phyloP scores from a whole-genome alignment of 2,329 filamentous ascomycete genomes.

The Calonectria henricotiae region DNA sequence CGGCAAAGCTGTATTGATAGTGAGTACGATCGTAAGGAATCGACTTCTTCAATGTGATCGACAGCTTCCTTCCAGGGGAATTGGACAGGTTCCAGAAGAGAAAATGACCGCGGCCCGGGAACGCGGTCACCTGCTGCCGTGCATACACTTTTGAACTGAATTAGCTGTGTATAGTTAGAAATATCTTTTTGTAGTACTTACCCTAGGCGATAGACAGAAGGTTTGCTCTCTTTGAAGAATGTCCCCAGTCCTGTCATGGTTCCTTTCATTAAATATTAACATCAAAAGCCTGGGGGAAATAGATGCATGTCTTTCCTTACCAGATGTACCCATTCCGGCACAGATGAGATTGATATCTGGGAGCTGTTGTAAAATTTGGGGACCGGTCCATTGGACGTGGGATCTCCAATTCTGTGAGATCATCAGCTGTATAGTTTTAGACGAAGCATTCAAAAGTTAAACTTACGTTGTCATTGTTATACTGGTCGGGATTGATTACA shows the following conservation, averaged over 20 bases:
- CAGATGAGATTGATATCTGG: constrained; percentile 7
- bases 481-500: constrained; percentile 14
- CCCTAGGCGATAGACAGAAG: constrained; percentile 6
- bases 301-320: neutral
- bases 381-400: constrained; percentile 6
- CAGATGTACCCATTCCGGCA: constrained; percentile 5
- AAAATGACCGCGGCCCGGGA: neutral
- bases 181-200: no score
- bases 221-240: constrained; percentile 14
- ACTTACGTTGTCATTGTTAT: constrained; percentile 6
- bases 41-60: constrained; percentile 10
- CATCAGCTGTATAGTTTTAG: neutral
- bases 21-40: constrained; percentile 9
- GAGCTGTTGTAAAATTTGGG: neutral
- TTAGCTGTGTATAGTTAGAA: neutral
- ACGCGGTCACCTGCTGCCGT: neutral
- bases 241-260: constrained; percentile 14
- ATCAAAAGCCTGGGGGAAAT: no score
- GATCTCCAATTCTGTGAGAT: constrained; percentile 4
- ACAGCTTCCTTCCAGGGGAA: constrained; percentile 12
- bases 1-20: constrained; percentile 1
- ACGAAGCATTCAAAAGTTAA: neutral
- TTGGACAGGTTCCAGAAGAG: neutral
- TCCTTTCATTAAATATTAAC: neutral
- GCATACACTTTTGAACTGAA: neutral